Percentiles rank a stretch among this genome's conserved stretches.
These are phyloP conservation scores for Calonectria multiphialidica DNA, from an alignment of 2,329 filamentous ascomycete genomes.

Conservation along the genomic window DNA sequence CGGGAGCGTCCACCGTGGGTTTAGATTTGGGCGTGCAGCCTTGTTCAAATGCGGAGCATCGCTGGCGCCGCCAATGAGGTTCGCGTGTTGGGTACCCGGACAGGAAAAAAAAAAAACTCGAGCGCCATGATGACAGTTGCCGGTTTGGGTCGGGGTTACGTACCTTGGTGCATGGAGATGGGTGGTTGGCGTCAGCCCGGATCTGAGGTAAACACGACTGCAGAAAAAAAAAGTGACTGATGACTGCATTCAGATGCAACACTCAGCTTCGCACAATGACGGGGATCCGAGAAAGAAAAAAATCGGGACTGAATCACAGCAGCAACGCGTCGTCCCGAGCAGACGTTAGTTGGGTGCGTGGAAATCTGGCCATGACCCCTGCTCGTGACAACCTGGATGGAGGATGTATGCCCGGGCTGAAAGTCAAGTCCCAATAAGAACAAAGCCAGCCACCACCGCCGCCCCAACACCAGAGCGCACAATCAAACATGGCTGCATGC, in stretches of 20 bases:
- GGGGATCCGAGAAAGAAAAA: neutral
- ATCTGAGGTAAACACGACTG: slow-evolving; percentile 17
- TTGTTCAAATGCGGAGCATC: slow-evolving; percentile 37
- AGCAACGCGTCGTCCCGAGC: neutral
- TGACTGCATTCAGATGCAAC: neutral
- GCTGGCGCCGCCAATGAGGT: slow-evolving; percentile 14
- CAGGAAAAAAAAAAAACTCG: slow-evolving; percentile 12
- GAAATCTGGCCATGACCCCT: slow-evolving; percentile 15
- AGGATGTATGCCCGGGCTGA: slow-evolving; percentile 14
- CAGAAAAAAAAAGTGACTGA: neutral
- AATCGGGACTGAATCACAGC: neutral
- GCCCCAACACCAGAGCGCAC: neutral
- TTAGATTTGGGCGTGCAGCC: slow-evolving; percentile 30
- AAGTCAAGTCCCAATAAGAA: slow-evolving; percentile 14
- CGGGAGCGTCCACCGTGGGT: slow-evolving; percentile 39
- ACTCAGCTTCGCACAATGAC: neutral
- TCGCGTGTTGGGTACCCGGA: neutral
- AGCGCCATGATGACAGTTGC: slow-evolving; percentile 19
- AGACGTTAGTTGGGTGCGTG: slow-evolving; percentile 10
- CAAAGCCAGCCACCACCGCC: slow-evolving; percentile 11
- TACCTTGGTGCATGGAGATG: neutral
- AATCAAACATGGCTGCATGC: neutral
- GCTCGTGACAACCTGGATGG: slow-evolving; percentile 10
- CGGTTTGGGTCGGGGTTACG: slow-evolving; percentile 6
- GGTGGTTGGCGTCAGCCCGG: slow-evolving; percentile 5